These are phyloP conservation scores for Bromus sterilis DNA, from an alignment of 176 grass and related monocot species.

Conservation along the genomic window DNA sequence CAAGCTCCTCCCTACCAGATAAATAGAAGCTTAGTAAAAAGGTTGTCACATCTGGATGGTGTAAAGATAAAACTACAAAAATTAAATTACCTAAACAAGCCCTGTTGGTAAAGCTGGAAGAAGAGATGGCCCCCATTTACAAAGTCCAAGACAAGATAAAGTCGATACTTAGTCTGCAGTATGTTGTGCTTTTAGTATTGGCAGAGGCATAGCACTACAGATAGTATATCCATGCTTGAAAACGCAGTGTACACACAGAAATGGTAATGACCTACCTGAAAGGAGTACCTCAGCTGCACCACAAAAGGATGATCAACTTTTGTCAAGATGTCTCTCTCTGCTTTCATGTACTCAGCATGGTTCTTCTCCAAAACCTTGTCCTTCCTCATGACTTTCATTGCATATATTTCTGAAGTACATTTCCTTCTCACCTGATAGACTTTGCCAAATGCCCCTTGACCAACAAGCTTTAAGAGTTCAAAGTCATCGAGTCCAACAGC, in stretches of 20 bases:
- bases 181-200: constrained; percentile 7
- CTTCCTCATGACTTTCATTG: constrained; percentile 99
- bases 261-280: constrained; percentile 56
- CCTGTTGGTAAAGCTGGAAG: constrained; percentile 97
- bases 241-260: constrained; percentile 5
- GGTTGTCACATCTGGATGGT: not conserved
- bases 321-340: constrained; percentile 96
- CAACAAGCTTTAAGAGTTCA: constrained; percentile 91
- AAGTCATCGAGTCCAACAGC: constrained; percentile 80
- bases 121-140: constrained; percentile 97
- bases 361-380: constrained; percentile 98
- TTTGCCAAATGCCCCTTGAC: constrained; percentile 97
- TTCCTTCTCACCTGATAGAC: constrained; percentile 93
- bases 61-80: not conserved
- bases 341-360: constrained; percentile 98
- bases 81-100: constrained; percentile 79
- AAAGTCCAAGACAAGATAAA: constrained; percentile 95
- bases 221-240: constrained; percentile 1
- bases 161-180: constrained; percentile 84
- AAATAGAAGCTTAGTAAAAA: constrained; percentile 4
- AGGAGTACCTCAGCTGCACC: constrained; percentile 94
- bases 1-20: constrained; percentile 80
- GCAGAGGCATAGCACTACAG: not conserved
- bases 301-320: constrained; percentile 97
- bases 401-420: constrained; percentile 94